phyloP scores from a whole-genome alignment of 106 monocot genomes.

The Xerophyta viscosa region DNA sequence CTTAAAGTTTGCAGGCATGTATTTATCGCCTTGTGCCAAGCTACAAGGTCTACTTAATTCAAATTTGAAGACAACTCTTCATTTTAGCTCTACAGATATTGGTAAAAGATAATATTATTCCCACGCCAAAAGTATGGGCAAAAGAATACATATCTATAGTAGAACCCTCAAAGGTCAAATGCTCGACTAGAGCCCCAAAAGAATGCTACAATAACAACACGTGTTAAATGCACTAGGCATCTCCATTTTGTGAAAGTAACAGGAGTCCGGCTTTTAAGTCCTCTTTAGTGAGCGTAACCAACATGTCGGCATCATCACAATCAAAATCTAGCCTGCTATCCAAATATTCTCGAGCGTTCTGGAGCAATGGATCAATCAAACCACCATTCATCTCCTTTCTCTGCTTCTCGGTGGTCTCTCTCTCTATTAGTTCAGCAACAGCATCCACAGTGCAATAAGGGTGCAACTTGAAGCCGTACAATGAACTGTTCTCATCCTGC shows the following conservation, averaged over 20 bases:
- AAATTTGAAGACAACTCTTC: no score
- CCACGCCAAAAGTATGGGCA: not conserved
- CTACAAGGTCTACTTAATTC: no score
- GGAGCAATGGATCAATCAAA: slow-evolving; percentile 65
- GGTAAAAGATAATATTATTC: no score
- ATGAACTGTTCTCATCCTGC: slow-evolving; percentile 29
- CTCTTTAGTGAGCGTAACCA: slow-evolving; percentile 80
- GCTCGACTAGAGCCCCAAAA: not conserved
- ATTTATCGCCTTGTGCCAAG: no score
- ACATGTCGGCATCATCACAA: slow-evolving; percentile 24
- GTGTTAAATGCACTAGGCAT: not conserved
- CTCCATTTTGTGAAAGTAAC: slow-evolving; percentile 25
- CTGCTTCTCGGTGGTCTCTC: slow-evolving; percentile 41
- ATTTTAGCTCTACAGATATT: no score
- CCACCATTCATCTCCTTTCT: slow-evolving; percentile 88
- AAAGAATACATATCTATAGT: not conserved
- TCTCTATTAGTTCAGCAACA: slow-evolving; percentile 33
- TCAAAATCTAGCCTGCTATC: slow-evolving; percentile 78
- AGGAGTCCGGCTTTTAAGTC: slow-evolving; percentile 62
- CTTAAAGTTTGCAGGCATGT: no score
- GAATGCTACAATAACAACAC: not conserved
- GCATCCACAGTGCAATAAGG: slow-evolving; percentile 49
- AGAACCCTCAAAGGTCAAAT: not conserved
- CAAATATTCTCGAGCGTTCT: slow-evolving; percentile 78
- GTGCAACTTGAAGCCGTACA: slow-evolving; percentile 83